Conservation (phyloP, 208 protist genomes). For the Wallacemonas sp. region DNA sequence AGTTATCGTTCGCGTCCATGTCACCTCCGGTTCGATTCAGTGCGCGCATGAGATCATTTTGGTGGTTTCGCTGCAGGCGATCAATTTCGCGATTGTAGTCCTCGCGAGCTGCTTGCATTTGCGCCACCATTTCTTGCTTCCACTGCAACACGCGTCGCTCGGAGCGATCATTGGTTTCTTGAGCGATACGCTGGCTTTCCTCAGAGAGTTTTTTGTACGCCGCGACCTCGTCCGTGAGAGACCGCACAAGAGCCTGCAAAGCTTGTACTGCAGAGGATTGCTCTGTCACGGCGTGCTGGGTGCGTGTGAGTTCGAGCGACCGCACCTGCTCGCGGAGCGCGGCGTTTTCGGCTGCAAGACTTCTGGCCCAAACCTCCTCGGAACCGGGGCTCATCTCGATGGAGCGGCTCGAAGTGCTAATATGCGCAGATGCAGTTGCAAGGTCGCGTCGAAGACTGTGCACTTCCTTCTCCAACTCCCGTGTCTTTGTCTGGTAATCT, state of each 20-base stretch:
- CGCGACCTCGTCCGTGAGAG: background rate
- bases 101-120: constrained; percentile 16
- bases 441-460: constrained; percentile 21
- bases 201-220: constrained; percentile 15
- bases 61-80: constrained; percentile 10
- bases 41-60: constrained; percentile 10
- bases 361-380: constrained; percentile 42
- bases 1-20: background rate
- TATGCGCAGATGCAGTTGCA: constrained; percentile 1
- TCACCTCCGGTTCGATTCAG: background rate
- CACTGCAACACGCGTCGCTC: constrained; percentile 11
- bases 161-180: constrained; percentile 5
- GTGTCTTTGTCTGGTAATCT: background rate
- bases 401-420: background rate
- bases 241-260: constrained; percentile 7
- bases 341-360: constrained; percentile 26
- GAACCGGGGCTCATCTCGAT: background rate
- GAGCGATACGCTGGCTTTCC: constrained; percentile 5
- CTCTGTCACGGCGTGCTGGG: constrained; percentile 1
- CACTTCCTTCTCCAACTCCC: constrained; percentile 28
- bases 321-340: constrained; percentile 43
- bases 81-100: constrained; percentile 18
- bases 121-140: constrained; percentile 17
- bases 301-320: background rate
- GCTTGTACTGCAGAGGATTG: background rate